Base-by-base conservation (phyloP, 2,329 filamentous ascomycete species). In the Penicillium sp. region DNA sequence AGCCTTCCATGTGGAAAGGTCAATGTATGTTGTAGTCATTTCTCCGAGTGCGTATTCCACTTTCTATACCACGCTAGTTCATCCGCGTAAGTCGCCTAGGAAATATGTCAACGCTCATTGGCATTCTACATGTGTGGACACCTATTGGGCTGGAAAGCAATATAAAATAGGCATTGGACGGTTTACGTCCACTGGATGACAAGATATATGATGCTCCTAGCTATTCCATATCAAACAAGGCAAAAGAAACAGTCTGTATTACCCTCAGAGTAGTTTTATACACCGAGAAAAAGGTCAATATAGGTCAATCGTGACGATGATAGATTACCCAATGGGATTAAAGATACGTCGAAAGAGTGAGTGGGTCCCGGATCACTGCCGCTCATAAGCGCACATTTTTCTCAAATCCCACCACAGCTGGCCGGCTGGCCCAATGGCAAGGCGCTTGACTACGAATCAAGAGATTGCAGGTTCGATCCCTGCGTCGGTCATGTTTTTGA, bases 371-470 rank as follows among this genome's bases (percentile, higher is more conserved):
- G 3, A 6, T 13, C 1, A 13, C 1, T 21, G 15, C 6, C 7
- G 3, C 3, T 21, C 2, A 42, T 12, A n/a, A n/a, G 4, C 0
- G 4, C 17, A 31, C 6, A 31, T 21, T 22, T 19, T 3, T 2
- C 4, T 0, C 1, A 1, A n/a, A 12, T 3, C 12, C 7, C 8
- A 29, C 6, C 40, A 12, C 17, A 43, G 61, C 3, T 40, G 61
- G 61, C 56, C 62, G 57, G 61, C 61, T 72, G 69, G 70, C 70
- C 69, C 69, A 73, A 73, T 73, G 71, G 72, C 66, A 74, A 73
- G 70, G 72, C 71, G 72, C 69, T 72, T 73, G 72, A 74, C 72
- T 74, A 73, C 72, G 72, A 71, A 73, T 73, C 71, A 72, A 72
- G 68, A 73, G 71, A 72, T 73, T 74, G 69, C 67, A 71, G 71